Base-by-base conservation (phyloP, 179 eudicot species). In the Amaranthus tricolor region DNA sequence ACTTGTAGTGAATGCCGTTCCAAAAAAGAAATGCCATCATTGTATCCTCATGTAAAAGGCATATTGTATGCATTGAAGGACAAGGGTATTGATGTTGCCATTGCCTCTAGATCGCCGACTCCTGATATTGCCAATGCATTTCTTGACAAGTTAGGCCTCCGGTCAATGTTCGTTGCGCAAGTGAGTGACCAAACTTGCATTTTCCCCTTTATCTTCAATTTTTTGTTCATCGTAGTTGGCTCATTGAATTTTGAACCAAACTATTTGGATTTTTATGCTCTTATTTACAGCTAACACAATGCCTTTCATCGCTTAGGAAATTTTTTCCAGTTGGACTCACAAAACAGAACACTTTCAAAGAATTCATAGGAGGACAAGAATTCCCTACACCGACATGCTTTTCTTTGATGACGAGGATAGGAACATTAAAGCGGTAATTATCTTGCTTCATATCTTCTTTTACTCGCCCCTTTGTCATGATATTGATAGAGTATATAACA, bases 21-120 rank as follows among this genome's bases (percentile, higher is more conserved):
- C 72, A 85, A 83, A 69, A 88, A 88, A 73, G 97, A 91, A 60
- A 93, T 77, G 88, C 99, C 99, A 17, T 86, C 87, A 12, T 43
- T 90, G 81, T 96, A 93, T 83, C 97, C 99, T 59, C 94, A 96
- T 55, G 97, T 92, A 0, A 89, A 89, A 80, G 97, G 98, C 61
- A 90, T 96, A 72, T 70, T 96, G 80, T 68, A 79, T 78, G 98
- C 99, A 31, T 85, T 96, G 11, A 93, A 93, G 83, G 98, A 93
- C 72, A 96, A 93, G 82, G 97, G 94, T 58, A 68, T 93, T 74
- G 88, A 87, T 78, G 66, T 93, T 66, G 98, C 99, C 49, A 82
- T 96, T 84, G 99, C 98, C 73, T 96, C 99, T 54, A 85, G 99
- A 86, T 93, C 99, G 31, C 99, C 99, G 69, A 88, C 99, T 76